phyloP scores from a whole-genome alignment of 2,329 filamentous ascomycete species.

The Emergomyces pasteurianus region DNA sequence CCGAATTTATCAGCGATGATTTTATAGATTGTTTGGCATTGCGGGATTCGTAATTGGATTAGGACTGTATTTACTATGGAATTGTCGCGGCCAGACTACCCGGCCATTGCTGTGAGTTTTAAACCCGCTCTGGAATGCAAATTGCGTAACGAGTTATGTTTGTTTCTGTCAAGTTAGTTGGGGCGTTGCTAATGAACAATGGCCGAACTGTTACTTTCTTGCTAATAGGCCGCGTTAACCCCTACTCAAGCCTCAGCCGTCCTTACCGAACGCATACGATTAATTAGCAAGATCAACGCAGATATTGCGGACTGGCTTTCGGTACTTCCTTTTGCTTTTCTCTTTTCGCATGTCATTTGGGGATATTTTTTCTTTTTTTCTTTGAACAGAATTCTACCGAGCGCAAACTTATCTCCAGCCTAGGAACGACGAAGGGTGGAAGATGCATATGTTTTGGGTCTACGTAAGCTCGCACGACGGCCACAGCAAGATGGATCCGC shows the following conservation, averaged over 20 bases:
- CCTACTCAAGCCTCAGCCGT: slow-evolving; percentile 70
- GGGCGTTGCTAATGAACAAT: slow-evolving; percentile 3
- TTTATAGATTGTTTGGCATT: neutral
- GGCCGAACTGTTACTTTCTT: neutral
- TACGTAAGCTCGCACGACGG: slow-evolving; percentile 68
- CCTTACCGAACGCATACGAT: slow-evolving; percentile 75
- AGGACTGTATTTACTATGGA: slow-evolving; percentile 43
- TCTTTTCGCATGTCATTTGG: no score
- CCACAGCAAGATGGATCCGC: slow-evolving; percentile 62
- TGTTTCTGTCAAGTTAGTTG: neutral
- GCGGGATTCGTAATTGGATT: neutral
- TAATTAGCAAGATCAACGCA: slow-evolving; percentile 72
- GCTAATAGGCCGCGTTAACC: slow-evolving; percentile 59
- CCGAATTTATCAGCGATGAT: neutral
- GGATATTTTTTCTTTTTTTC: neutral
- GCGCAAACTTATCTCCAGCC: slow-evolving; percentile 9
- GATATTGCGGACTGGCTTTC: slow-evolving; percentile 96
- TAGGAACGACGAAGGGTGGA: slow-evolving; percentile 90
- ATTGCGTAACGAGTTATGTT: neutral
- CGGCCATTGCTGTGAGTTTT: slow-evolving; percentile 80
- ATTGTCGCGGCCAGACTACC: slow-evolving; percentile 79
- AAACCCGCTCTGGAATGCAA: neutral
- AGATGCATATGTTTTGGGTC: slow-evolving; percentile 70
- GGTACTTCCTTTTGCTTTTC: slow-evolving; percentile 43
- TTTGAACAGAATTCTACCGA: neutral